A percentile compares a stretch with the other conserved stretches of the same genome.
These are phyloP conservation scores for Narthecium ossifragum DNA, from an alignment of 106 monocot species.

Conservation along the genomic window DNA sequence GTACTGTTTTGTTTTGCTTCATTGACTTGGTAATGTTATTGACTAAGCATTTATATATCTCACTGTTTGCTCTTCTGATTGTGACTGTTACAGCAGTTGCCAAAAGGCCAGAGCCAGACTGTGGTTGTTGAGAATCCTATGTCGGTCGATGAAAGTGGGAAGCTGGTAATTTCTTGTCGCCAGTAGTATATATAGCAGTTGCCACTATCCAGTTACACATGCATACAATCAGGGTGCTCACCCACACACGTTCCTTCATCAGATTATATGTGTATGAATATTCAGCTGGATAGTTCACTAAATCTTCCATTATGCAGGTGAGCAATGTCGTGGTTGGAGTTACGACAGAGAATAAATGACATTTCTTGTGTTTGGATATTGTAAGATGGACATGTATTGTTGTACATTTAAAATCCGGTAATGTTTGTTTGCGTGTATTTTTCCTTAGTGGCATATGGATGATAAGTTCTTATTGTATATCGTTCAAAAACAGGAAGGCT, in stretches of 20 bases:
- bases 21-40: neutral
- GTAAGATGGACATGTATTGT: no score
- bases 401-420: no score
- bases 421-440: no score
- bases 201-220: no score
- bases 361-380: no score
- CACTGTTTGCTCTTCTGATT: neutral
- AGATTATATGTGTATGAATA: neutral
- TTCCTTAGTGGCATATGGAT: no score
- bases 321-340: slow-evolving; percentile 74
- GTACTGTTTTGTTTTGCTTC: neutral
- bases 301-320: slow-evolving; percentile 32
- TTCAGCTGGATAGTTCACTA: neutral
- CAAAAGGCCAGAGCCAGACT: slow-evolving; percentile 32
- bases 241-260: neutral
- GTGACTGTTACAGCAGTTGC: slow-evolving; percentile 1
- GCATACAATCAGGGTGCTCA: no score
- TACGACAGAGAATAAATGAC: slow-evolving; percentile 41
- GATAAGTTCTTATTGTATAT: no score
- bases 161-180: slow-evolving; percentile 31
- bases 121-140: slow-evolving; percentile 72
- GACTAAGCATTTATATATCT: neutral
- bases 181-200: neutral
- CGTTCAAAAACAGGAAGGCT: no score
- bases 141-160: slow-evolving; percentile 58